phyloP scores from a whole-genome alignment of 306 rosid genomes.

The Fragaria ananassa region DNA sequence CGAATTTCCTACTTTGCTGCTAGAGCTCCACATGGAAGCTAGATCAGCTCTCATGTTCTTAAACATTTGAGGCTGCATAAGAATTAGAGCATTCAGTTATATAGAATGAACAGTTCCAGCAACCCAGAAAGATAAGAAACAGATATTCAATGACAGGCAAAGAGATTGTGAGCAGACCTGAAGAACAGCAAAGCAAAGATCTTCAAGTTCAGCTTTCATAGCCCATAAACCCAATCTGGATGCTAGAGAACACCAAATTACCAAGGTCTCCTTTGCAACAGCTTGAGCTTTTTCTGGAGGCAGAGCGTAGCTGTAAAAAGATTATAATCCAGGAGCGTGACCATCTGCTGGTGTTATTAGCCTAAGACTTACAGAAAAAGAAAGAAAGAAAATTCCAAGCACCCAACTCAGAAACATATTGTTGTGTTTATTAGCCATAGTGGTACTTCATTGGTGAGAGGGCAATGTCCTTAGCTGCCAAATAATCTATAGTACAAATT shows the following conservation, averaged over 20 bases:
- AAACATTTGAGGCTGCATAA: constrained; percentile 79
- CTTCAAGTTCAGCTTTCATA: constrained; percentile 91
- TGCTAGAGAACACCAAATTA: constrained; percentile 96
- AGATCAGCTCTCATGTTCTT: constrained; percentile 82
- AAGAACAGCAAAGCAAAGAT: constrained; percentile 91
- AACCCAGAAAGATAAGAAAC: neutral
- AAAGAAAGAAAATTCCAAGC: neutral
- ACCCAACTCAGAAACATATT: neutral
- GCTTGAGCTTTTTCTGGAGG: constrained; percentile 88
- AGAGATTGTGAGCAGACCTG: constrained; percentile 52
- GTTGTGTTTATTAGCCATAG: neutral
- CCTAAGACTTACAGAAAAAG: constrained; percentile 8
- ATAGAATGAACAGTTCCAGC: neutral
- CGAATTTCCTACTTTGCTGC: constrained; percentile 48
- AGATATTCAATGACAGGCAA: constrained; percentile 12
- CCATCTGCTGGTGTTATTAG: constrained; percentile 12
- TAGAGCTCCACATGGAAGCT: constrained; percentile 85
- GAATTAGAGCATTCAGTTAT: constrained; percentile 11
- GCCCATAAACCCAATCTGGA: constrained; percentile 97
- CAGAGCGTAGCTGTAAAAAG: constrained; percentile 65
- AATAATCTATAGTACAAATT: neutral
- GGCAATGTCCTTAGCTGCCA: neutral
- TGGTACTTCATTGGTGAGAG: neutral
- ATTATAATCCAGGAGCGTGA: constrained; percentile 25
- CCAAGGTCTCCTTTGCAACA: constrained; percentile 89